These are phyloP conservation scores for Candida incommunis DNA, from an alignment of 805 yeast genomes.

Conservation along the genomic window DNA sequence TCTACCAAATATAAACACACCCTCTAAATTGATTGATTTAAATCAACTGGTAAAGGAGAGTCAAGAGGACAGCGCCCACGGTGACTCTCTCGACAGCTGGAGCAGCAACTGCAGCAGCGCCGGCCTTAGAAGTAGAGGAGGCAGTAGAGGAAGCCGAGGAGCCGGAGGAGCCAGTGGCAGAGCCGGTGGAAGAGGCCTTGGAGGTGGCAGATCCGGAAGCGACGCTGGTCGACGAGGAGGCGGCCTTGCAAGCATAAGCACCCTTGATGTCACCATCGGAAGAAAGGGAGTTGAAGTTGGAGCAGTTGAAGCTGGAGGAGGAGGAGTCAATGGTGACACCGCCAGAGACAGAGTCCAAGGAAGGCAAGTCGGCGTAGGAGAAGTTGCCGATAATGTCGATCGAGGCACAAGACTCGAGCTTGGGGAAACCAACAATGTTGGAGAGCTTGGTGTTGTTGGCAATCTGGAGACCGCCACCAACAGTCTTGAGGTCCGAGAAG, in stretches of 20 bases:
- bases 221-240: conserved; percentile 13
- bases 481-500: conserved; percentile 51
- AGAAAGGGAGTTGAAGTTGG: conserved; percentile 56
- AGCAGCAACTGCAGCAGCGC: conserved; percentile 7
- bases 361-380: conserved; percentile 60
- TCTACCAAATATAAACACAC: too few species aligned
- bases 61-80: conserved; percentile 7
- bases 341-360: conserved; percentile 73
- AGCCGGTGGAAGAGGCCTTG: conserved; percentile 4
- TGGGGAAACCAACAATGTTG: conserved; percentile 57
- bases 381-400: conserved; percentile 68
- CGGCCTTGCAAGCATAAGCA: conserved; percentile 44
- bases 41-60: conserved; percentile 6
- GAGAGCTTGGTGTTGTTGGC: conserved; percentile 69
- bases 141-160: conserved; percentile 6
- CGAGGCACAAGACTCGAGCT: conserved; percentile 64
- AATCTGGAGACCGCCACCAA: conserved; percentile 91
- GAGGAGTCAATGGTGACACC: conserved; percentile 45
- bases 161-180: conserved; percentile 2
- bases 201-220: conserved; percentile 4
- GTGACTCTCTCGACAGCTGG: conserved; percentile 6
- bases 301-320: conserved; percentile 65
- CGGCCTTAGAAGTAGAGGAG: conserved; percentile 5
- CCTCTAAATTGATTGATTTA: too few species aligned
- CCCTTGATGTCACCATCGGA: conserved; percentile 78